phyloP scores from a whole-genome alignment of 1,284 basidiomycete species.

The Exsudoporus floridanus region DNA sequence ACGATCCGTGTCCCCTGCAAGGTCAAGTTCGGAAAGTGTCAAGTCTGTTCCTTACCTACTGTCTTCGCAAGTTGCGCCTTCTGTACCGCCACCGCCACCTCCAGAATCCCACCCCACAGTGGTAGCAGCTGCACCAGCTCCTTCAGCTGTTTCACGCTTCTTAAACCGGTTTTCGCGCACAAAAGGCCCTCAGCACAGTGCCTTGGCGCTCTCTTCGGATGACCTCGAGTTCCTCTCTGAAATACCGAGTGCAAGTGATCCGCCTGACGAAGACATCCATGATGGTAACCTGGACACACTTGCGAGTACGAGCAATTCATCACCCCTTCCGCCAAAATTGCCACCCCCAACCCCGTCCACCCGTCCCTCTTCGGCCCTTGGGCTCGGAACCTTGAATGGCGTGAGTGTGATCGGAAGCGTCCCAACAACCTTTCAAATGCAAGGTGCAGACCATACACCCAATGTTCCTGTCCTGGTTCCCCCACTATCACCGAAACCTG shows the following conservation, averaged over 20 bases:
- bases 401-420: not conserved
- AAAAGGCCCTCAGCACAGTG: conserved; percentile 43
- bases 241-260: conserved; percentile 54
- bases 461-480: conserved; percentile 16
- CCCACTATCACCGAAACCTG: conserved; percentile 18
- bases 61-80: conserved; percentile 18
- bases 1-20: conserved; percentile 32
- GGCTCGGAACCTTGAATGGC: conserved; percentile 1
- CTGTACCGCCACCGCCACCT: conserved; percentile 8
- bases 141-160: conserved; percentile 71
- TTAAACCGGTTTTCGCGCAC: conserved; percentile 63
- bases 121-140: conserved; percentile 30
- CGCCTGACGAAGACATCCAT: conserved; percentile 39
- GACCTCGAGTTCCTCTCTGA: conserved; percentile 77
- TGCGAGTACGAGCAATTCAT: conserved; percentile 41
- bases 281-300: conserved; percentile 38
- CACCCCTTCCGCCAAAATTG: conserved; percentile 46
- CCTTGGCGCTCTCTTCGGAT: conserved; percentile 63
- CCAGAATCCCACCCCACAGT: conserved; percentile 16
- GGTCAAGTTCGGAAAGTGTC: conserved; percentile 37
- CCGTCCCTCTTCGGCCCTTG: conserved; percentile 19
- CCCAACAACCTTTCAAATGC: not conserved
- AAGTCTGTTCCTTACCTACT: conserved; percentile 17
- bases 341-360: conserved; percentile 44
- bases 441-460: not conserved